Evolutionary conservation across 2,329 filamentous ascomycete genomes (phyloP), one percentile per base, ranked within the genome.

Genomic region (Calonectria pseudoturangicola): DNA sequence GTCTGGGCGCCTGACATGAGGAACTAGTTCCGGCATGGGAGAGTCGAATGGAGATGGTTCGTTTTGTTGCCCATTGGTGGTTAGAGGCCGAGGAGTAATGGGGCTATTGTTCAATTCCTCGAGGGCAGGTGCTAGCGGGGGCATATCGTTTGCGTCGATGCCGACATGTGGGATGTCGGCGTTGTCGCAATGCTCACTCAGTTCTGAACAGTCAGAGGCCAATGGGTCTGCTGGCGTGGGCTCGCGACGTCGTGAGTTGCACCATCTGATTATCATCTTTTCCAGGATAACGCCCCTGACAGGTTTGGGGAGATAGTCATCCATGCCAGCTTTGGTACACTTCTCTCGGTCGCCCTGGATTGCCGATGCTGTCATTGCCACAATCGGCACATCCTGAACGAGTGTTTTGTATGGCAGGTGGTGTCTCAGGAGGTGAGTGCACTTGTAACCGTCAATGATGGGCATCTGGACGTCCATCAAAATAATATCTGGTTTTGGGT

Each of bases 311-410:
- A 94, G 85, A 78, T 94, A 93, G 79, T 94, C 93, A 76, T 95
- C 93, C 93, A 95, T 95, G 39, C 93, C 93, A 10, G 93, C 92
- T 73, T 88, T 89, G 72, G 90, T 89, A 80, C 93, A 95, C 80
- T 94, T 95, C 80, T 95, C 93, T 62, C 89, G 87, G 78, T 95
- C 93, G 5, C 93, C 93, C 80, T 94, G 92, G 48, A 95, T 95
- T 0, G 93, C 93, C 4, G 92, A 94, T 5, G 93, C 94, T 0
- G 93, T 95, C 92, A 95, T 94, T n/a, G 93, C 93, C 45, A 95
- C 92, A 64, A 95, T 94, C 0, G 93, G 93, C 6, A 94, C 92
- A 51, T 92, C 87, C 68, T 88, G 86, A 4, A 91, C 86, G 66
- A 89, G 88, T 2, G 85, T 79, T 48, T 89, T 91, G 83, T 93